These are phyloP conservation scores for Phytophthora chlamydospora DNA, from an alignment of 352 stramenopile genomes.

Conservation along the genomic window DNA sequence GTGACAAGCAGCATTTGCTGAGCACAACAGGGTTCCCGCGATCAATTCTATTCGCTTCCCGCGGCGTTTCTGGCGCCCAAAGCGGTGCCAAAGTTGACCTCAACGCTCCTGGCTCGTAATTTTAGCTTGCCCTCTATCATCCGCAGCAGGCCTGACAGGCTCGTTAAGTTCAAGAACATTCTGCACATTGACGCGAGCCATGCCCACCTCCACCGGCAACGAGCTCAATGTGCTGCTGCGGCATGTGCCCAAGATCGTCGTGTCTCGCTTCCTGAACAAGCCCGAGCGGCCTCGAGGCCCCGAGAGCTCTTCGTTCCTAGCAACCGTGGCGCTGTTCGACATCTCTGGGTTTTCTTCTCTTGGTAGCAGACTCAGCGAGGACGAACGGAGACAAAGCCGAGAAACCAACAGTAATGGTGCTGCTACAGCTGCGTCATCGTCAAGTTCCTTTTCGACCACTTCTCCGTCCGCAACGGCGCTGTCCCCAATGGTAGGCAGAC, in stretches of 20 bases:
- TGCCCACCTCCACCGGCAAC: conserved; percentile 46
- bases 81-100: not conserved
- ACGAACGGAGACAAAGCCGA: conserved; percentile 54
- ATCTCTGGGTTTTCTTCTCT: conserved; percentile 89
- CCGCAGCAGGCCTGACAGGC: conserved; percentile 23
- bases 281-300: conserved; percentile 55
- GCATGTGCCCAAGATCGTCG: conserved; percentile 78
- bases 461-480: conserved; percentile 5
- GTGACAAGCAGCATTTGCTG: not conserved
- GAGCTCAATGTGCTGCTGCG: conserved; percentile 70
- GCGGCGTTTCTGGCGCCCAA: not conserved
- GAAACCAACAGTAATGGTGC: conserved; percentile 3
- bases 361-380: conserved; percentile 71
- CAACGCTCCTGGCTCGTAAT: conserved; percentile 8
- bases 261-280: conserved; percentile 60
- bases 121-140: conserved; percentile 17
- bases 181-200: not conserved
- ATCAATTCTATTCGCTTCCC: not conserved
- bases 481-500: conserved; percentile 2
- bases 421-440: not conserved
- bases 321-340: conserved; percentile 83
- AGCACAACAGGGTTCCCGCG: not conserved
- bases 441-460: not conserved
- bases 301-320: conserved; percentile 54
- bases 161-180: too few species aligned